These are phyloP conservation scores for Zarea fungicola DNA, from an alignment of 2,329 filamentous ascomycete genomes.

Conservation along the genomic window DNA sequence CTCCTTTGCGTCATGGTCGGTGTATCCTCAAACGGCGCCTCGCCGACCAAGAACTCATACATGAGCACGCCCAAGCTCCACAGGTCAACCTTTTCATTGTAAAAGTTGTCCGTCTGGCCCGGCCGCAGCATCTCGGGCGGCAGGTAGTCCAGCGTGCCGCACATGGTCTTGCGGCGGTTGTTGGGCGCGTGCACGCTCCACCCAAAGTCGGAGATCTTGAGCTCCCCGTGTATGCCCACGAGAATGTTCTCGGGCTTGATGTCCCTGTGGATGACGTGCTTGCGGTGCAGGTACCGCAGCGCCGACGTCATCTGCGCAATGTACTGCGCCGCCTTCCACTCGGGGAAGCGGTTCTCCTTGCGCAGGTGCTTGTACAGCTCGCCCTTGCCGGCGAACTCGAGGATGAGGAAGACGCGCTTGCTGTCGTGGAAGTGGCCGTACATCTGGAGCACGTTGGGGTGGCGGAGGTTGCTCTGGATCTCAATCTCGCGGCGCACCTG, in stretches of 20 bases:
- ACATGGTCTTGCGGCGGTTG: constrained; percentile 89
- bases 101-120: constrained; percentile 76
- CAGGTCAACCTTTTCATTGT: constrained; percentile 91
- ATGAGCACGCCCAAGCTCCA: constrained; percentile 94
- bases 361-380: constrained; percentile 85
- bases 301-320: constrained; percentile 89
- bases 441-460: constrained; percentile 78
- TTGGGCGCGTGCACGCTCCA: constrained; percentile 98
- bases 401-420: constrained; percentile 80
- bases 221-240: constrained; percentile 92
- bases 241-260: constrained; percentile 98
- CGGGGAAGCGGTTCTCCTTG: constrained; percentile 72
- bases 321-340: constrained; percentile 83
- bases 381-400: constrained; percentile 81
- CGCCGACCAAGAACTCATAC: constrained; percentile 93
- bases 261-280: constrained; percentile 94
- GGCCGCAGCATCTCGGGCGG: constrained; percentile 95
- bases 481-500: constrained; percentile 85
- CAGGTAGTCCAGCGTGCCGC: constrained; percentile 93
- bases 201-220: constrained; percentile 97
- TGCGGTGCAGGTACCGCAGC: constrained; percentile 85
- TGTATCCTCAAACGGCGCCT: constrained; percentile 95
- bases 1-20: constrained; percentile 89
- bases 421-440: constrained; percentile 87
- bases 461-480: constrained; percentile 80